A percentile compares a stretch with the other conserved stretches of the same genome.
Evolutionary conservation across 306 rosid genomes (phyloP).

Genomic region (Cotoneaster glaucophyllus): DNA sequence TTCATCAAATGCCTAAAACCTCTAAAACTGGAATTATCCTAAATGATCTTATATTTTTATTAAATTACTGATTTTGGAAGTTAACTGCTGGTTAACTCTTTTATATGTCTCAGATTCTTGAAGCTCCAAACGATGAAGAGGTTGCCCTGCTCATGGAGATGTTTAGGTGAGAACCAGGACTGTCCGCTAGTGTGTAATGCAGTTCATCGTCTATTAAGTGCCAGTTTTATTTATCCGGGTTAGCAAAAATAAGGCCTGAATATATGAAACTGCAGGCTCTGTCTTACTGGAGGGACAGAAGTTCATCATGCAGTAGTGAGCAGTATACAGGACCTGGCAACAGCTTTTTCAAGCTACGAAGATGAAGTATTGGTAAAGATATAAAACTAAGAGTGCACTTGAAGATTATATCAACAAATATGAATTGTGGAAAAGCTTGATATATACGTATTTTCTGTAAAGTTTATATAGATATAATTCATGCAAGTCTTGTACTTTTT

Average conservation of each 20-base stretch:
- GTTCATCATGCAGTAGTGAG: constrained; percentile 90
- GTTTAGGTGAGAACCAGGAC: constrained; percentile 73
- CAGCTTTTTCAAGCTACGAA: constrained; percentile 62
- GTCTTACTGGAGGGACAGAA: constrained; percentile 88
- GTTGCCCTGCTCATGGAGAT: constrained; percentile 86
- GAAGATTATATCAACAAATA: neutral
- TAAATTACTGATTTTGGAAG: constrained; percentile 50
- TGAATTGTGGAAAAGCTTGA: neutral
- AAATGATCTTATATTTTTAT: constrained; percentile 18
- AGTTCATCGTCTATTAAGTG: neutral
- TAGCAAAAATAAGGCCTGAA: neutral
- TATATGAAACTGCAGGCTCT: constrained; percentile 45
- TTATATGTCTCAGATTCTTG: constrained; percentile 84
- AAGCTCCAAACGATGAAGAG: constrained; percentile 88
- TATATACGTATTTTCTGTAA: neutral
- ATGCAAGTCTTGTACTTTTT: neutral
- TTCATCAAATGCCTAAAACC: neutral
- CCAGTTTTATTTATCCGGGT: constrained; percentile 2
- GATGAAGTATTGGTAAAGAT: constrained; percentile 91
- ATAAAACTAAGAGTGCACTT: neutral
- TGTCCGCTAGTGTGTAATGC: constrained; percentile 4
- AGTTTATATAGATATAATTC: neutral
- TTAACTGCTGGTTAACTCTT: constrained; percentile 58
- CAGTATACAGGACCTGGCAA: constrained; percentile 94
- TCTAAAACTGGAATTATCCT: constrained; percentile 10